Evolutionary conservation across 495 filamentous ascomycete species (phyloP).

Genomic region (Usnea hakonensis): DNA sequence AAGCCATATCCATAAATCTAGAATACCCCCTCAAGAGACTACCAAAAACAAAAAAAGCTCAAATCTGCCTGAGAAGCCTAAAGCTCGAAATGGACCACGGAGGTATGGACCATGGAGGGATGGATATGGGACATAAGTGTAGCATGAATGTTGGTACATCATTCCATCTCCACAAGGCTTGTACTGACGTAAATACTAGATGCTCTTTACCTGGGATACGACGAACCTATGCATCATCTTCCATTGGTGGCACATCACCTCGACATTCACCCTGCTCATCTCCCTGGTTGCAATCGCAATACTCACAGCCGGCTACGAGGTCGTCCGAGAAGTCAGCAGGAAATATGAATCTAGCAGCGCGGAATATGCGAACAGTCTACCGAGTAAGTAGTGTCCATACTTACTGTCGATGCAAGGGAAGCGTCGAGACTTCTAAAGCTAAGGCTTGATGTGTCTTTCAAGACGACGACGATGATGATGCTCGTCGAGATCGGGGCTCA

Average conservation of each 20-base stretch:
- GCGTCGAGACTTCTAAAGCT: slow-evolving; percentile 7
- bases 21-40: too few relatives aligned
- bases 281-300: slow-evolving; percentile 76
- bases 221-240: slow-evolving; percentile 92
- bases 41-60: too few relatives aligned
- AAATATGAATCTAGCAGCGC: slow-evolving; percentile 62
- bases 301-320: slow-evolving; percentile 85
- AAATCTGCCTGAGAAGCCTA: background rate
- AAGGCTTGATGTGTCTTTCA: slow-evolving; percentile 20
- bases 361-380: slow-evolving; percentile 41
- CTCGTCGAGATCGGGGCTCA: slow-evolving; percentile 54
- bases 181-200: slow-evolving; percentile 43
- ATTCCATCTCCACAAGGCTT: background rate
- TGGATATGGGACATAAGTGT: slow-evolving; percentile 54
- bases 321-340: slow-evolving; percentile 64
- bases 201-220: slow-evolving; percentile 96
- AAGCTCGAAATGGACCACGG: slow-evolving; percentile 25
- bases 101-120: slow-evolving; percentile 49
- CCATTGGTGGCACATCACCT: slow-evolving; percentile 75
- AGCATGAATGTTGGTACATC: slow-evolving; percentile 67
- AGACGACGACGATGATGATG: slow-evolving; percentile 43
- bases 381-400: slow-evolving; percentile 45
- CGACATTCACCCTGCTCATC: slow-evolving; percentile 61
- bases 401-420: background rate
- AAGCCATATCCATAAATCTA: too few relatives aligned